These are phyloP conservation scores for Ploettnerulaceae sp. DNA, from an alignment of 2,329 filamentous ascomycete species.

Conservation along the genomic window DNA sequence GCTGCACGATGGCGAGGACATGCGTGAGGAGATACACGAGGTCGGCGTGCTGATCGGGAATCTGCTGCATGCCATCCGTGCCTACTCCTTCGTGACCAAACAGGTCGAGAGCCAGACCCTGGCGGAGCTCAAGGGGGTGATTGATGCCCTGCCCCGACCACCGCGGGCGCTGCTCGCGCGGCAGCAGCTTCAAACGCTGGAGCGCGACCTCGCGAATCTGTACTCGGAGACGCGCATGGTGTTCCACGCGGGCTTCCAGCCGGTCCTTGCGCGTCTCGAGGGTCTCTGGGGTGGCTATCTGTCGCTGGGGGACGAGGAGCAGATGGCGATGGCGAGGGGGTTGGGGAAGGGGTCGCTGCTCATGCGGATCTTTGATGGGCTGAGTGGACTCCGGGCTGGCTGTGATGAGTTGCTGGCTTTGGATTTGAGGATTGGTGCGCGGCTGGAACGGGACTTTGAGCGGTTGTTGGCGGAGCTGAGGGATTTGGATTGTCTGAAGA, in stretches of 20 bases:
- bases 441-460: background rate
- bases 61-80: background rate
- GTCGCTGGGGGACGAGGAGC: background rate
- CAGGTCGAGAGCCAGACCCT: background rate
- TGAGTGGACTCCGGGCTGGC: background rate
- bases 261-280: background rate
- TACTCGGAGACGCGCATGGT: background rate
- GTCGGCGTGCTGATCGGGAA: background rate
- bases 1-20: background rate
- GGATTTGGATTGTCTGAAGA: background rate
- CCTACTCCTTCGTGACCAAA: background rate
- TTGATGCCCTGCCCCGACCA: background rate
- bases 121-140: background rate
- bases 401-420: background rate
- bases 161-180: background rate
- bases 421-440: background rate
- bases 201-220: background rate
- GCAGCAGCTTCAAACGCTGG: background rate
- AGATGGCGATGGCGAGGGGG: background rate
- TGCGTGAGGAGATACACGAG: background rate
- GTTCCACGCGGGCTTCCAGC: background rate
- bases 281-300: background rate
- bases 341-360: background rate
- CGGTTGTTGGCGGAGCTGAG: background rate
- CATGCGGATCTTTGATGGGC: background rate